Conservation (phyloP, 1,284 basidiomycete genomes). For the Dichomitus squalens region DNA sequence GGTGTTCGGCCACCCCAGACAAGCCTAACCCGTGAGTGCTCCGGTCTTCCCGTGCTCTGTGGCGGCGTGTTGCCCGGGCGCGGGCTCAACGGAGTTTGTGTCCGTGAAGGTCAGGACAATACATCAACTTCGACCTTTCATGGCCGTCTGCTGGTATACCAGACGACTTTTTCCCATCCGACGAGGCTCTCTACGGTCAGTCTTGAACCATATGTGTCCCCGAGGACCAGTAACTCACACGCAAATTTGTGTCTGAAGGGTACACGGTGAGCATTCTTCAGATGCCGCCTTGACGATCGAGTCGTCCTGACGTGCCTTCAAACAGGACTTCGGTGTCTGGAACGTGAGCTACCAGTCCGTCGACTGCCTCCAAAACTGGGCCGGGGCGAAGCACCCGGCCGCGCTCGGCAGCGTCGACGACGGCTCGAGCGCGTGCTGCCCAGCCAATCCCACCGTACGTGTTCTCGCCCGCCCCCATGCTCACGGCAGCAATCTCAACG, state of each 20-base stretch:
- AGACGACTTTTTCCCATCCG: slow-evolving; percentile 70
- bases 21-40: slow-evolving; percentile 60
- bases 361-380: slow-evolving; percentile 60
- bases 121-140: slow-evolving; percentile 77
- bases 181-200: slow-evolving; percentile 59
- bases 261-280: slow-evolving; percentile 40
- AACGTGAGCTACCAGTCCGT: slow-evolving; percentile 70
- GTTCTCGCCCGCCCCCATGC: background rate
- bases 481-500: background rate
- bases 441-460: slow-evolving; percentile 61
- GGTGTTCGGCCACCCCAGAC: slow-evolving; percentile 66
- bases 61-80: background rate
- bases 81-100: background rate
- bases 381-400: slow-evolving; percentile 55
- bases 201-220: slow-evolving; percentile 2
- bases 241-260: slow-evolving; percentile 29
- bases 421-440: slow-evolving; percentile 67
- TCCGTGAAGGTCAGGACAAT: slow-evolving; percentile 54
- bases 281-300: background rate
- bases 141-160: slow-evolving; percentile 75
- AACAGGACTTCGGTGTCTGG: slow-evolving; percentile 82
- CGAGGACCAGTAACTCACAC: too few species aligned
- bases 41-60: background rate
- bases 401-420: slow-evolving; percentile 67
- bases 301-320: background rate